Conservation (phyloP, 169 alveolate species). For the Cryptosporidium canis region DNA sequence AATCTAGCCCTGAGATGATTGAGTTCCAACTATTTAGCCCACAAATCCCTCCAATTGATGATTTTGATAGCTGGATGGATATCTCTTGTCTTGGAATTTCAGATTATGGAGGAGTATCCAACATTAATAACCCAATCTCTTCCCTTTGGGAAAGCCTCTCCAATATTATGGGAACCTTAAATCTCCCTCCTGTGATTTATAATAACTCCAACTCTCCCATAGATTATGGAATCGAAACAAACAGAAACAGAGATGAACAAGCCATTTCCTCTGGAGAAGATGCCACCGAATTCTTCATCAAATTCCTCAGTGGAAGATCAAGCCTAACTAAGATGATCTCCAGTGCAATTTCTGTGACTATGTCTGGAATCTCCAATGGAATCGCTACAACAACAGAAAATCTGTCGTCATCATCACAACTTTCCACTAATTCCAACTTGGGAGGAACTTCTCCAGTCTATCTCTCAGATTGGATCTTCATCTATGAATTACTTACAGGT, state of each 20-base stretch:
- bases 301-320: background rate
- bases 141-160: slow-evolving; percentile 58
- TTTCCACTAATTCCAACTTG: too few relatives aligned
- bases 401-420: too few relatives aligned
- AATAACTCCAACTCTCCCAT: background rate
- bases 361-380: background rate
- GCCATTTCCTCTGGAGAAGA: slow-evolving; percentile 4
- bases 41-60: slow-evolving; percentile 73
- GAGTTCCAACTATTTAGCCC: slow-evolving; percentile 60
- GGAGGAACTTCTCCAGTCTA: slow-evolving; percentile 12
- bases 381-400: background rate
- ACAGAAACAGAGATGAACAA: background rate
- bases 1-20: background rate
- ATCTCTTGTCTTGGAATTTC: slow-evolving; percentile 42
- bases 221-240: slow-evolving; percentile 3
- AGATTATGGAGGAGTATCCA: slow-evolving; percentile 15
- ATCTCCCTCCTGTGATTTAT: slow-evolving; percentile 20
- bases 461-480: slow-evolving; percentile 76
- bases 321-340: slow-evolving; percentile 20
- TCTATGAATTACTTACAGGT: slow-evolving; percentile 79
- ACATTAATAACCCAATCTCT: background rate
- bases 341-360: slow-evolving; percentile 33
- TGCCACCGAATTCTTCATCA: slow-evolving; percentile 40
- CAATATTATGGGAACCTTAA: slow-evolving; percentile 49
- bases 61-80: slow-evolving; percentile 73